Base-by-base conservation (phyloP, 495 filamentous ascomycete species). In the Parathielavia appendiculata region DNA sequence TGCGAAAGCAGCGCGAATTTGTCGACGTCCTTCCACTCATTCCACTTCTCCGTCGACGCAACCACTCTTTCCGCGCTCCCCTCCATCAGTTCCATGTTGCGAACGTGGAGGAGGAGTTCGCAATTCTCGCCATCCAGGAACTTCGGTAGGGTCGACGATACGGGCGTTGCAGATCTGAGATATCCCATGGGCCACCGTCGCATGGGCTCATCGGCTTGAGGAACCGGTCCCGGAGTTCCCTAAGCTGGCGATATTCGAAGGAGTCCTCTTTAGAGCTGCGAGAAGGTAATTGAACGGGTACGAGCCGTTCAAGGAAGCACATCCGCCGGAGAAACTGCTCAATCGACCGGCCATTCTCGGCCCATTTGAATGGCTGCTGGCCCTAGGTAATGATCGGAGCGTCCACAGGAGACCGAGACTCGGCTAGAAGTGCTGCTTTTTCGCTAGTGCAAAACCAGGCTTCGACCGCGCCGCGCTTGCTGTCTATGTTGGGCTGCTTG, bases 281-380 rank as follows among this genome's bases (percentile, higher is more conserved):
- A 39, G 62, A 64, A 3, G 58, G 62, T 19, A 64, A 43, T 44
- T 64, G 55, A 4, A 61, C 58, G 0, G 58, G 59, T 22, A 64
- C 58, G 17, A 8, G n/a, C 6, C 10, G 13, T 12, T 59, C 41
- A 32, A 56, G 32, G 17, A 47, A n/a, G n/a, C 23, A 45, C 44
- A 61, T 58, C n/a, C 58, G 55, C 4, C 51, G 49, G 26, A 64
- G 61, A 9, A 64, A 50, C 58, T 61, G 54, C 13, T 34, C 44
- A 43, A 64, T 61, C n/a, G 54, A 50, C 0, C 58, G 49, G 41
- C 47, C 39, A 1, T 30, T 17, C 7, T 40, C 13, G 38, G 38
- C 23, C 62, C 55, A 64, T 38, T 30, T 26, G 46, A 64, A 64
- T 11, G 44, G 50, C 54, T 64, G 62, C 41, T 61, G 55, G 44